Evolutionary conservation across 2,329 filamentous ascomycete species (phyloP), one percentile per base, ranked within the genome.

Genomic region (Elsinoe batatas): DNA sequence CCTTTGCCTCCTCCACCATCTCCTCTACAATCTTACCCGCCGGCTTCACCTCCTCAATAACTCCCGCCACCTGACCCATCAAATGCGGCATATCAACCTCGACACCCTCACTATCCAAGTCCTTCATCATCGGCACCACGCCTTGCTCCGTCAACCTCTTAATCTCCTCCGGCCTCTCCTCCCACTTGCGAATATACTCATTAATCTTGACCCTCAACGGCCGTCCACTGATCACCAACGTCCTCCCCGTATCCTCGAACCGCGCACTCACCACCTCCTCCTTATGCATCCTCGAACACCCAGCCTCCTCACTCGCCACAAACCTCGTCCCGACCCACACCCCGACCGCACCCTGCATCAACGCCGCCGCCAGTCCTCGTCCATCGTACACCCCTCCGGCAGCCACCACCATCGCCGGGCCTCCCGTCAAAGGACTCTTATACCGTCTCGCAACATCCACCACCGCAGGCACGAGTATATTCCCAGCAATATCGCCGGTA

Each of bases 281-380:
- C 74, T 96, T 96, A 71, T 96, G 91, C 74, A 83, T 75, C 63
- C 85, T 78, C 68, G 84, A 87, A 65, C 88, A 91, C 13, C 84
- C 85, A 0, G 90, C 90, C 74, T 96, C 91, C 33, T 76, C 77
- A 7, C 81, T 82, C 1, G 91, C 91, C 13, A 96, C 88, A 70
- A 96, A 96, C 17, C 91, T 78, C 58, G 91, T 96, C 26, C 91
- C 91, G 1, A 97, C 91, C 91, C 91, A 97, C 1, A 94, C 91
- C 10, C 88, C 91, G 3, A 79, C 77, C 1, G 91, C 91, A 13
- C 91, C 91, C 66, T 93, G 86, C 83, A 94, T 91, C 68, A 97
- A 74, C 59, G 83, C 84, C 57, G 83, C 83, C 0, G 91, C 91
- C 56, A 97, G 74, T 53, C 85, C 84, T 13, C 89, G 79, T 1